Conservation (phyloP, 2,329 filamentous ascomycete genomes). For the Fusarium pseudocircinatum region DNA sequence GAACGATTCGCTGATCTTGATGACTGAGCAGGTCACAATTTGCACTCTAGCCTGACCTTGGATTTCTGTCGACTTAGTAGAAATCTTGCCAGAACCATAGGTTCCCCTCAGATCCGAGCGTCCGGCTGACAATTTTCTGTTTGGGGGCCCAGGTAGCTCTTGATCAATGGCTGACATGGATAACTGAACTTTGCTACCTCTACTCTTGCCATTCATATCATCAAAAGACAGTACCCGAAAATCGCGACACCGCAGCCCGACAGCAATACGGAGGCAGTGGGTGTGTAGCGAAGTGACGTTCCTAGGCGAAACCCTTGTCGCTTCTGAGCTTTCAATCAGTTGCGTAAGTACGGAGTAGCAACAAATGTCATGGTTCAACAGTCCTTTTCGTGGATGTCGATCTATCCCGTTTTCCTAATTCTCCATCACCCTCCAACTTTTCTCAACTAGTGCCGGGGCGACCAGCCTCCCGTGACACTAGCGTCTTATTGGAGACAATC, state of each 20-base stretch:
- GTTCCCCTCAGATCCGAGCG: background rate
- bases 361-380: slow-evolving; percentile 17
- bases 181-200: background rate
- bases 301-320: background rate
- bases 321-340: background rate
- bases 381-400: slow-evolving; percentile 28
- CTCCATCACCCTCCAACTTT: slow-evolving; percentile 22
- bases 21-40: background rate
- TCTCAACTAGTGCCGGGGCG: slow-evolving; percentile 28
- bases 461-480: slow-evolving; percentile 44
- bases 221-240: background rate
- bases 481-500: slow-evolving; percentile 31
- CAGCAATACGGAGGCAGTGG: background rate
- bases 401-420: slow-evolving; percentile 32
- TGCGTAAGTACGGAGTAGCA: slow-evolving; percentile 5
- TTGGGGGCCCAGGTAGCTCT: background rate
- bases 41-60: background rate
- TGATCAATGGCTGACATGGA: background rate
- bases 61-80: background rate
- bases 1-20: background rate
- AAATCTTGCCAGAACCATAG: background rate
- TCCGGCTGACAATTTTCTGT: background rate
- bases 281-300: slow-evolving; percentile 6
- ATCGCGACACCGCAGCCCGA: background rate
- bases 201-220: background rate